These are phyloP conservation scores for Crithidia sp. DNA, from an alignment of 208 protist species.

Conservation along the genomic window DNA sequence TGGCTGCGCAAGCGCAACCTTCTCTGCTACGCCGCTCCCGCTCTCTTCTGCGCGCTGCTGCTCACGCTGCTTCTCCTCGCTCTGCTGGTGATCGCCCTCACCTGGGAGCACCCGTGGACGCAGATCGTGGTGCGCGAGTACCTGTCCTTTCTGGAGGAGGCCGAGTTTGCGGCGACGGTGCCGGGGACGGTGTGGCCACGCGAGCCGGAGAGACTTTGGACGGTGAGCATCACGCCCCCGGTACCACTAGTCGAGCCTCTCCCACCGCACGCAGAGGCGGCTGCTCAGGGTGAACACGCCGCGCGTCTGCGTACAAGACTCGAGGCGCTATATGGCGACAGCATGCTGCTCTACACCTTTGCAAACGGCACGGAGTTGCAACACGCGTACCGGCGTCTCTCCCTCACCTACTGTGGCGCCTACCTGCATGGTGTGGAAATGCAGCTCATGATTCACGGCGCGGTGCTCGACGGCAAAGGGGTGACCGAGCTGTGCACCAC, in stretches of 20 bases:
- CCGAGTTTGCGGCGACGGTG: slow-evolving; percentile 14
- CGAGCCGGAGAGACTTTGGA: slow-evolving; percentile 24
- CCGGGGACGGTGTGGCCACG: slow-evolving; percentile 14
- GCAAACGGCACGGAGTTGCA: slow-evolving; percentile 94
- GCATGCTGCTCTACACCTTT: slow-evolving; percentile 96
- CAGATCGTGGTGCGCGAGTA: slow-evolving; percentile 16
- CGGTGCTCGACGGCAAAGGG: slow-evolving; percentile 24
- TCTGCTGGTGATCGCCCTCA: slow-evolving; percentile 10
- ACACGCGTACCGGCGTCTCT: slow-evolving; percentile 49
- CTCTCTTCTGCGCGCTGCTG: slow-evolving; percentile 14
- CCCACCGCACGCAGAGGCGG: background rate
- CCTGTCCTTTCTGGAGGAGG: background rate
- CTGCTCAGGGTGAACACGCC: background rate
- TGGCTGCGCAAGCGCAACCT: slow-evolving; percentile 10
- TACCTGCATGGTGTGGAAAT: slow-evolving; percentile 16
- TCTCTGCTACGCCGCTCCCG: slow-evolving; percentile 1
- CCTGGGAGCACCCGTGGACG: slow-evolving; percentile 20
- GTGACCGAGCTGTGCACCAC: slow-evolving; percentile 27
- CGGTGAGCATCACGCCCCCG: background rate
- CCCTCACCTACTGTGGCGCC: slow-evolving; percentile 15
- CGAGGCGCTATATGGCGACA: slow-evolving; percentile 30
- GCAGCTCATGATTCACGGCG: slow-evolving; percentile 22
- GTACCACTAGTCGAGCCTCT: background rate
- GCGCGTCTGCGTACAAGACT: slow-evolving; percentile 10
- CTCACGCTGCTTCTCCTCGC: slow-evolving; percentile 4